A percentile compares a stretch with the other conserved stretches of the same genome.
phyloP scores from a whole-genome alignment of 805 yeast species.

The Lipomyces sp. region DNA sequence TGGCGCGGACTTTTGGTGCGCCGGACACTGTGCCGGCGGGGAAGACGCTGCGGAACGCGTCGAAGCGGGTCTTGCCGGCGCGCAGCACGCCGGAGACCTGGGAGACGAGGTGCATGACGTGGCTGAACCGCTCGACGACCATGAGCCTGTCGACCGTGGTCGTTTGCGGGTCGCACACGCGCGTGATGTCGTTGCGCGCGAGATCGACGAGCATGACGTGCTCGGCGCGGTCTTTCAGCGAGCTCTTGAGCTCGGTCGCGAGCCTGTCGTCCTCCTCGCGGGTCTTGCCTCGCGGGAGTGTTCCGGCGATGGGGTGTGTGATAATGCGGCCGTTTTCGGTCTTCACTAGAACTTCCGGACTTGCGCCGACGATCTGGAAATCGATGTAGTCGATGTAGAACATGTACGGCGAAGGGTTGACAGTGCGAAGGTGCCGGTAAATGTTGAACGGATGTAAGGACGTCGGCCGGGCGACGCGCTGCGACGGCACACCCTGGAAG shows the following conservation, averaged over 20 bases:
- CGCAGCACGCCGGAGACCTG: slow-evolving; percentile 92
- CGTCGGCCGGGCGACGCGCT: slow-evolving; percentile 93
- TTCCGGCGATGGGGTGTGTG: slow-evolving; percentile 98
- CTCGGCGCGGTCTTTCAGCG: slow-evolving; percentile 92
- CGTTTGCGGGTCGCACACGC: slow-evolving; percentile 84
- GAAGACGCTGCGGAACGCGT: slow-evolving; percentile 95
- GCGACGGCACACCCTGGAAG: slow-evolving; percentile 97
- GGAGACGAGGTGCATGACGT: slow-evolving; percentile 93
- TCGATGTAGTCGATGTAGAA: slow-evolving; percentile 89
- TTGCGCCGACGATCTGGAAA: slow-evolving; percentile 95
- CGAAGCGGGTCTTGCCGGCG: slow-evolving; percentile 80
- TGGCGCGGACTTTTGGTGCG: slow-evolving; percentile 95
- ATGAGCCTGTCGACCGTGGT: slow-evolving; percentile 85
- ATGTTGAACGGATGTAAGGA: slow-evolving; percentile 94
- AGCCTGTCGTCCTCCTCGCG: slow-evolving; percentile 84
- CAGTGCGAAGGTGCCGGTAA: slow-evolving; percentile 89
- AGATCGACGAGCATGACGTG: slow-evolving; percentile 98
- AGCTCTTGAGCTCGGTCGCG: slow-evolving; percentile 68
- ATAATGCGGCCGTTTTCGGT: slow-evolving; percentile 74
- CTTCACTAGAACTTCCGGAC: slow-evolving; percentile 90
- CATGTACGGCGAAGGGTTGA: slow-evolving; percentile 95
- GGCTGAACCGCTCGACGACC: slow-evolving; percentile 89
- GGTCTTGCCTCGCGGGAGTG: slow-evolving; percentile 85
- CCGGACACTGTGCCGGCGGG: slow-evolving; percentile 99
- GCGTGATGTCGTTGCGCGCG: slow-evolving; percentile 92